Conservation (phyloP, 1,284 basidiomycete genomes). For the Trichosporon inkin region DNA sequence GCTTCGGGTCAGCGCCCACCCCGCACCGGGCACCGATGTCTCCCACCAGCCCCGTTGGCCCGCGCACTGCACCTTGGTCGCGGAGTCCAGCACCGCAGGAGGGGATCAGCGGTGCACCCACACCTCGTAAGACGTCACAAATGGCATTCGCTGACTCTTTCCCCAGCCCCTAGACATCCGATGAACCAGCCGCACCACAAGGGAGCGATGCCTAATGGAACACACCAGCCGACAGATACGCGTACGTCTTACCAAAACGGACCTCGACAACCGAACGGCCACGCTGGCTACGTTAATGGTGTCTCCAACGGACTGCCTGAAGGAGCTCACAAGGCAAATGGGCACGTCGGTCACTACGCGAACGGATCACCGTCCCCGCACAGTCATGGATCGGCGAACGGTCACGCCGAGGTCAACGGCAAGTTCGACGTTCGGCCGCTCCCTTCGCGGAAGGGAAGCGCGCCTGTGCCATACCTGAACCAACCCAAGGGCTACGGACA, state of each 20-base stretch:
- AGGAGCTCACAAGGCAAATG: not conserved
- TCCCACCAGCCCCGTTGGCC: conserved; percentile 1
- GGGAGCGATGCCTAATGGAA: conserved; percentile 3
- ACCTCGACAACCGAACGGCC: not conserved
- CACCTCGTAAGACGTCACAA: not conserved
- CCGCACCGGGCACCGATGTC: not conserved
- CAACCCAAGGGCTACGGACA: not conserved
- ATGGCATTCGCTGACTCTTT: not conserved
- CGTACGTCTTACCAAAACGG: not conserved
- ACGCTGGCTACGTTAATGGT: not conserved
- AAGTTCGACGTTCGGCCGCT: not conserved
- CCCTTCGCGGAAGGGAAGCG: conserved; percentile 1
- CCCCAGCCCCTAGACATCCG: not conserved
- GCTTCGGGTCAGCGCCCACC: not conserved
- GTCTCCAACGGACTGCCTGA: not conserved
- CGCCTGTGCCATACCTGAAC: conserved; percentile 2
- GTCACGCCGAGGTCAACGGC: not conserved
- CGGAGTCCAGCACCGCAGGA: not conserved
- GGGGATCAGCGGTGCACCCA: not conserved
- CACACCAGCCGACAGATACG: not conserved
- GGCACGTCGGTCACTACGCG: not conserved
- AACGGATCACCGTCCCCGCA: not conserved
- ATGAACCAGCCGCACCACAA: not conserved
- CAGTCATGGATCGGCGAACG: conserved; percentile 6
- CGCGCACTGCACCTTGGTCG: not conserved